Percentiles rank a stretch among this genome's conserved stretches.
Evolutionary conservation across 306 rosid genomes (phyloP).

Genomic region (Vigna unguiculata): DNA sequence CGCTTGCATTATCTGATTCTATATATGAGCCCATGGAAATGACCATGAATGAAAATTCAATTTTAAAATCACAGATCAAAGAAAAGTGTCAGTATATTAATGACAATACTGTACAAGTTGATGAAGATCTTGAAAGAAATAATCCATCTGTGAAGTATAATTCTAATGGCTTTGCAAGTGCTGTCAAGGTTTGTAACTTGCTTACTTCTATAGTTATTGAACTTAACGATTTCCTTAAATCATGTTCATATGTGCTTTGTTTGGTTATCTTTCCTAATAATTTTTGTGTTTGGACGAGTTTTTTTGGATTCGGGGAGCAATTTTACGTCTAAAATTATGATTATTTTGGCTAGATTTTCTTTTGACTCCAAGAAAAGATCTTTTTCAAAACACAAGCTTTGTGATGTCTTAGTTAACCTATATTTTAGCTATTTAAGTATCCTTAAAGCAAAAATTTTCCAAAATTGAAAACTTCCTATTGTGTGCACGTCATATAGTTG

Average conservation of each 20-base stretch:
- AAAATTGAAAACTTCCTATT: too few species aligned
- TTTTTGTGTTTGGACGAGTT: background rate
- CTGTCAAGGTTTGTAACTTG: constrained; percentile 48
- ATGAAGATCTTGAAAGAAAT: constrained; percentile 39
- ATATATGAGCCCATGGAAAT: constrained; percentile 37
- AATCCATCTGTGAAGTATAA: constrained; percentile 41
- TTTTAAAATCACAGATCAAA: constrained; percentile 41
- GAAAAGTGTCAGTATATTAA: constrained; percentile 38
- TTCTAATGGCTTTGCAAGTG: constrained; percentile 50
- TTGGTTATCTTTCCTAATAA: background rate
- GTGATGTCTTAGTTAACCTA: too few species aligned
- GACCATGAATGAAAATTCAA: constrained; percentile 40
- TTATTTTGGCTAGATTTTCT: background rate
- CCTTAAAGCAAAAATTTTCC: too few species aligned
- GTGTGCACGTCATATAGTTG: too few species aligned
- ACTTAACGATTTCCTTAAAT: constrained; percentile 15
- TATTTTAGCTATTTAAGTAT: too few species aligned
- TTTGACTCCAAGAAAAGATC: background rate
- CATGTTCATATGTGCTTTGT: background rate
- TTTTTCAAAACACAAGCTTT: too few species aligned
- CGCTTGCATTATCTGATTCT: constrained; percentile 26
- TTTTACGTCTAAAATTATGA: background rate
- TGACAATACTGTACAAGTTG: constrained; percentile 40
- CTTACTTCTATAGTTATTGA: constrained; percentile 30
- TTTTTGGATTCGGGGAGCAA: background rate